Conservation (phyloP, 805 yeast genomes). For the Candida pseudofarinosa region DNA sequence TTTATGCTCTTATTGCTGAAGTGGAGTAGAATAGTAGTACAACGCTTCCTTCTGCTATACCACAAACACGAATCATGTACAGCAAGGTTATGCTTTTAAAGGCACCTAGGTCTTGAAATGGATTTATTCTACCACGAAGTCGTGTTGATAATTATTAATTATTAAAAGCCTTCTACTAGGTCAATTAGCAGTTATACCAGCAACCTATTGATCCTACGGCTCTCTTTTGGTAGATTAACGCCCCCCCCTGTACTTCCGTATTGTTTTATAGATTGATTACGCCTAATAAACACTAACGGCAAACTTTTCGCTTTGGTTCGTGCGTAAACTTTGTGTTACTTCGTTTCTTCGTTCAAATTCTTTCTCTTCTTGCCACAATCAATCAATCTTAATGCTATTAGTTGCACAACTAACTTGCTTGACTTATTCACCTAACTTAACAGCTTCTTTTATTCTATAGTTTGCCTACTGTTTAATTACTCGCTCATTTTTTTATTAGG, state of each 20-base stretch:
- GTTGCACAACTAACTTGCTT: not conserved
- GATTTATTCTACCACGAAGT: not conserved
- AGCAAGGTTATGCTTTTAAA: not conserved
- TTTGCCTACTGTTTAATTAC: not conserved
- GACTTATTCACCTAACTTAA: not conserved
- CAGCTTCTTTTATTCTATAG: not conserved
- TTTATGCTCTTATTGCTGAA: not conserved
- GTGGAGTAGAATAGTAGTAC: not conserved
- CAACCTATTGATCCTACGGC: not conserved
- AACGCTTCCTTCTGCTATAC: no score
- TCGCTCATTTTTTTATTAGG: not conserved
- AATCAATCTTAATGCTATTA: not conserved
- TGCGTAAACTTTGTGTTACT: conserved; percentile 1
- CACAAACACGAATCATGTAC: no score
- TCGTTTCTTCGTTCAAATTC: not conserved
- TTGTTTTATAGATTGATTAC: not conserved
- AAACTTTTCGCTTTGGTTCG: not conserved
- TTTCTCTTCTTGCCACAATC: not conserved
- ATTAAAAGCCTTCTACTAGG: not conserved
- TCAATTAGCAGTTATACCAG: not conserved
- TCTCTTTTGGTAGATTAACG: not conserved
- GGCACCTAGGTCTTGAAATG: not conserved
- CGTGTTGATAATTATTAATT: not conserved
- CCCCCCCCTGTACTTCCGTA: not conserved
- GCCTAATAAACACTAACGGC: conserved; percentile 1